A percentile compares a stretch with the other conserved stretches of the same genome.
Conservation (phyloP, 1,139 yeast species). For the Taphrina communis region DNA sequence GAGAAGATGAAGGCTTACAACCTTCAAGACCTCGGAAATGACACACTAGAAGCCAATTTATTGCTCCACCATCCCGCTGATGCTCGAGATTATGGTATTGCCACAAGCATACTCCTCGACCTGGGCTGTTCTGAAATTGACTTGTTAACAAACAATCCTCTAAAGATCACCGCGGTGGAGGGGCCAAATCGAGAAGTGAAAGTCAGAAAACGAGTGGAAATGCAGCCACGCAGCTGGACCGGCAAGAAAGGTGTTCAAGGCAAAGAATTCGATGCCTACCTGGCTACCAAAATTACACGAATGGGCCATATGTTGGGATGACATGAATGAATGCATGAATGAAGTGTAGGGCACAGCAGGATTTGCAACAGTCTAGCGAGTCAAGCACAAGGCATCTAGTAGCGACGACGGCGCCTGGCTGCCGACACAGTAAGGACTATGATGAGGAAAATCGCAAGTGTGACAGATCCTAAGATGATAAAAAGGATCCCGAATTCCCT, state of each 20-base stretch:
- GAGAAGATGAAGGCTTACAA: constrained; percentile 97
- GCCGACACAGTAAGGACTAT: too few relatives aligned
- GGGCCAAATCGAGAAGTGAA: constrained; percentile 72
- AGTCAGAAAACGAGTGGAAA: constrained; percentile 87
- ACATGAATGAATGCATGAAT: not conserved
- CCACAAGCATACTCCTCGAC: constrained; percentile 89
- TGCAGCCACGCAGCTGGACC: constrained; percentile 95
- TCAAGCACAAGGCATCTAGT: too few relatives aligned
- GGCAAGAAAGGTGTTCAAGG: constrained; percentile 65
- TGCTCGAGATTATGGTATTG: constrained; percentile 87
- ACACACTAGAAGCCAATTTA: constrained; percentile 94
- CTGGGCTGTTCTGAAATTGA: constrained; percentile 75
- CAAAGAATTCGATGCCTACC: constrained; percentile 86
- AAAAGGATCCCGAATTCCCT: not conserved
- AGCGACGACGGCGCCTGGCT: too few relatives aligned
- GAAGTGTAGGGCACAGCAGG: too few relatives aligned
- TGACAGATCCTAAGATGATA: not conserved
- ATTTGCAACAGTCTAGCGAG: too few relatives aligned
- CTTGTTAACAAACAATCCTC: constrained; percentile 92
- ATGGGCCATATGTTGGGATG: constrained; percentile 83
- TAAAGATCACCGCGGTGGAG: constrained; percentile 91
- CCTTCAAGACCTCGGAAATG: constrained; percentile 96
- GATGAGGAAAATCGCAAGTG: not conserved
- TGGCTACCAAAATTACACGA: constrained; percentile 83
- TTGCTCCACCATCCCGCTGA: constrained; percentile 96